Evolutionary conservation across 2,329 filamentous ascomycete genomes (phyloP).

Genomic region (Diaporthe caulivora): DNA sequence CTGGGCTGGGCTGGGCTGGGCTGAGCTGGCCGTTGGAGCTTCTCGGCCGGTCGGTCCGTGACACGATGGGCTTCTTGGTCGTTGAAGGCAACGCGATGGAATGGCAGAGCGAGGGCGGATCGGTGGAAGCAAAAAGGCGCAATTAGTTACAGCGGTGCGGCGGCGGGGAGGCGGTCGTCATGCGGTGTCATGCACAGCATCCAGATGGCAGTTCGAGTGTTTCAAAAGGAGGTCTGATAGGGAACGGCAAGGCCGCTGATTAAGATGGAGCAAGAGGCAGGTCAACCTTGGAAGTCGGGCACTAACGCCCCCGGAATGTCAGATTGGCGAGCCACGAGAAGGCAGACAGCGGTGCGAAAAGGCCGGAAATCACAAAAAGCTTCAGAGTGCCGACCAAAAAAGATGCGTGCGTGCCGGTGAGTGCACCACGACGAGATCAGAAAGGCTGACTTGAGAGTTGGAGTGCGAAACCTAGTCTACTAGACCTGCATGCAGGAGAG

Average conservation of each 20-base stretch:
- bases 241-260: slow-evolving; percentile 32
- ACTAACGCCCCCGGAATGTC: slow-evolving; percentile 32
- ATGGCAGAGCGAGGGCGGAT: neutral
- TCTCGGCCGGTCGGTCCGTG: slow-evolving; percentile 28
- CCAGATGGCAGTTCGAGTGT: slow-evolving; percentile 22
- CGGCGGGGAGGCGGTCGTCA: slow-evolving; percentile 34
- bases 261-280: slow-evolving; percentile 31
- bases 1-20: slow-evolving; percentile 21
- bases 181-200: slow-evolving; percentile 37
- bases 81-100: neutral
- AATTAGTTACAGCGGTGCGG: slow-evolving; percentile 6
- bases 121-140: slow-evolving; percentile 3
- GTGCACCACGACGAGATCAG: neutral
- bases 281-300: slow-evolving; percentile 31
- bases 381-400: slow-evolving; percentile 1
- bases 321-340: slow-evolving; percentile 16
- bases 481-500: slow-evolving; percentile 20
- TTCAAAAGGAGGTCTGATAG: slow-evolving; percentile 32
- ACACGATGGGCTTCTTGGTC: slow-evolving; percentile 8
- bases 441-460: neutral
- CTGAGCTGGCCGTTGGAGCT: slow-evolving; percentile 31
- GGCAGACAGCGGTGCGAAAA: neutral
- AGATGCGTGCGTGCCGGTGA: neutral
- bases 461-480: slow-evolving; percentile 14
- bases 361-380: neutral